Evolutionary conservation across 192 early-diverging fungal species (phyloP).

Genomic region (Coemansia sp.): DNA sequence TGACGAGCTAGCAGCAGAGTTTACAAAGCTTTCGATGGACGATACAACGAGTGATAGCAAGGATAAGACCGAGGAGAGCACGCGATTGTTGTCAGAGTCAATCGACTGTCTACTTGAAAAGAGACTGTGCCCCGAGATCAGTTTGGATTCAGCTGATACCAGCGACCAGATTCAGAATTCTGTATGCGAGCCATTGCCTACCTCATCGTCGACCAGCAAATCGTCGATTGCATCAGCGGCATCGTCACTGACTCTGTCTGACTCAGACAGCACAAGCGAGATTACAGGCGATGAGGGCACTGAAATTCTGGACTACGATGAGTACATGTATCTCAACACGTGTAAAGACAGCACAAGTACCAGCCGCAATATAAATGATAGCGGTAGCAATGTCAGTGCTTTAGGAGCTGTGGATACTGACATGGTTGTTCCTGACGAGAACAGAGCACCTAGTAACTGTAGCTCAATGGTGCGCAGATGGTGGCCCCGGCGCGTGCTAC

Average conservation of each 20-base stretch:
- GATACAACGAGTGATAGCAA: background rate
- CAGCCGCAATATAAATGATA: too few relatives aligned
- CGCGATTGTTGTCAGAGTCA: constrained; percentile 6
- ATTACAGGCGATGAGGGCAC: background rate
- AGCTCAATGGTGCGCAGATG: constrained; percentile 9
- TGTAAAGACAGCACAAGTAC: constrained; percentile 9
- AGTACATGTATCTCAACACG: constrained; percentile 34
- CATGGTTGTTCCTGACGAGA: background rate
- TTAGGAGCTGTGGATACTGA: background rate
- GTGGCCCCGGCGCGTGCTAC: constrained; percentile 42
- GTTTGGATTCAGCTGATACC: background rate
- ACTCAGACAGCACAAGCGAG: background rate
- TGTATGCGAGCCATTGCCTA: background rate
- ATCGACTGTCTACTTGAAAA: constrained; percentile 7
- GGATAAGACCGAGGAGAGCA: background rate
- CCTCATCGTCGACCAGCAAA: constrained; percentile 1
- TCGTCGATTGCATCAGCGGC: constrained; percentile 14
- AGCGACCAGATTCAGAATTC: background rate
- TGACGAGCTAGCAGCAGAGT: too few relatives aligned
- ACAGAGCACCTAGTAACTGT: background rate
- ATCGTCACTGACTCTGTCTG: constrained; percentile 28
- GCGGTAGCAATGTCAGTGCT: background rate
- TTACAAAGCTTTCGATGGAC: too few relatives aligned
- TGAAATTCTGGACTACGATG: constrained; percentile 28
- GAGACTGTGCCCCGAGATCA: background rate